Base-by-base conservation (phyloP, 306 rosid genomes). In the Corylus avellana region DNA sequence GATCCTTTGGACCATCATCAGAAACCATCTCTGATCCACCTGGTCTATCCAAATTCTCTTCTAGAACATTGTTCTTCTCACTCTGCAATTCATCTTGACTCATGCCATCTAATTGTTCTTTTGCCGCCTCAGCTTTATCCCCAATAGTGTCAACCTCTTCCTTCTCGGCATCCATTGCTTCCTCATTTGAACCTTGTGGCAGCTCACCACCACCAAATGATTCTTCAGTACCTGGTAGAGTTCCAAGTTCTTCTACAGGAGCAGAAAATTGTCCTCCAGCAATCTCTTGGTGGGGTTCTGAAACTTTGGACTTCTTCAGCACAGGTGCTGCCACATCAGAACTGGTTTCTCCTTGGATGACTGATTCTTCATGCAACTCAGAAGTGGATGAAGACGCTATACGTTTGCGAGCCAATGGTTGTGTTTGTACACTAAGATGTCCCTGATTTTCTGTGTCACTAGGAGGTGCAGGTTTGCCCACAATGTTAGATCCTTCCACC, bases 251-350 rank as follows among this genome's bases (percentile, higher is more conserved):
- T 82, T 93, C 98, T 56, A 82, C 39, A 12, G 81, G 63, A 32
- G 84, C 47, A 59, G 80, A 48, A 69, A 89, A 79, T 70, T 80
- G 92, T 61, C 87, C 97, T 81, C 90, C 96, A 57, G 77, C 80
- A 51, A 84, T 81, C 62, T 63, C 87, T 71, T 64, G 87, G 13
- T 86, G 85, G 72, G 91, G 81, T 56, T 93, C 98, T 8, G 85
- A 87, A 75, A 92, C 89, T 80, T 90, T 95, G 32, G 92, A 62
- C 81, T 89, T 95, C 88, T 95, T 95, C 74, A 77, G 51, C 25
- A 74, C 67, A n/a, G 90, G 92, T 35, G 87, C 86, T 16, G 80
- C 86, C 20, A 64, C 85, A 80, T 91, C 97, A 50, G 88, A 70
- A 78, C 82, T 71, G 80, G 76, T 81, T 72, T 87, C 98, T 49